A percentile compares a stretch with the other conserved stretches of the same genome.
These are phyloP conservation scores for Glycine latifolia DNA, from an alignment of 306 rosid genomes.

Conservation along the genomic window DNA sequence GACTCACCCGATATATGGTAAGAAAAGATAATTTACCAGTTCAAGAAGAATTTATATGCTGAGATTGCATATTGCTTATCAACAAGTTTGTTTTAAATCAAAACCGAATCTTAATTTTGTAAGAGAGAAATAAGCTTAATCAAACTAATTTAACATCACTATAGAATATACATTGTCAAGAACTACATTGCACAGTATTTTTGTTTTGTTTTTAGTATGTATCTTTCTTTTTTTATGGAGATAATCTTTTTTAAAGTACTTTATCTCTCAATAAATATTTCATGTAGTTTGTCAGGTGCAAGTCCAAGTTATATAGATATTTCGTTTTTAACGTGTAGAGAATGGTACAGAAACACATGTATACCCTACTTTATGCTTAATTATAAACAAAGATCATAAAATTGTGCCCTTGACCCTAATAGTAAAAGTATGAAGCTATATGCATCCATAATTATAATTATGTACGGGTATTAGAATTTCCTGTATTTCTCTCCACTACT, in stretches of 20 bases:
- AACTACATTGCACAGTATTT: too few species aligned
- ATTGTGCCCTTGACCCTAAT: constrained; percentile 40
- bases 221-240: too few species aligned
- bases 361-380: constrained; percentile 20
- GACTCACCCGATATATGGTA: not conserved
- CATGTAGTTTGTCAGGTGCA: not conserved
- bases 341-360: constrained; percentile 16
- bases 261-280: too few species aligned
- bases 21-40: not conserved
- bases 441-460: constrained; percentile 33
- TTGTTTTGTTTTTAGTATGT: too few species aligned
- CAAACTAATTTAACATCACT: constrained; percentile 2
- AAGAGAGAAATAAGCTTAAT: not conserved
- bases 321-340: constrained; percentile 4
- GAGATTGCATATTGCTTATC: not conserved
- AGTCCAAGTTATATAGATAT: not conserved
- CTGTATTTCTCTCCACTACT: constrained; percentile 8
- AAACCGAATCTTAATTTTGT: not conserved
- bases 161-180: not conserved
- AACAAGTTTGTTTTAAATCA: not conserved
- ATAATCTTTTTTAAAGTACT: too few species aligned
- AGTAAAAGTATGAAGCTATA: not conserved
- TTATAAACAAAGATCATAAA: constrained; percentile 27
- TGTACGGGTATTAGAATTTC: not conserved
- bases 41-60: not conserved